Evolutionary conservation across 305 asterid species (phyloP), one percentile per base, ranked within the genome.

Genomic region (Rubia balearica): DNA sequence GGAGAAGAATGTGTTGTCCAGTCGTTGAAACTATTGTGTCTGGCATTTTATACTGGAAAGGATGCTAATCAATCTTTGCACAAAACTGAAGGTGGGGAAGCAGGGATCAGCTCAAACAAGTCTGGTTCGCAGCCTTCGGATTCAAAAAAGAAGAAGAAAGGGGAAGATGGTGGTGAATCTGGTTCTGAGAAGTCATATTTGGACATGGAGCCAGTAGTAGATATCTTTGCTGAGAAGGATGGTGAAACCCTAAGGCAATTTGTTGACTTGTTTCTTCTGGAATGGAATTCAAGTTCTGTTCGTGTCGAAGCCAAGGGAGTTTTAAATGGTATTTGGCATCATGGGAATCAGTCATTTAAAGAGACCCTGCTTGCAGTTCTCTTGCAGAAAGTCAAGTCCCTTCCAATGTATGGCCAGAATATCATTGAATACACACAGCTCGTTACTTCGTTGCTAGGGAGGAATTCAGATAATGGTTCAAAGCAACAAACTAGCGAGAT

Each of bases 341-440:
- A 95, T 65, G 98, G 96, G 40, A 90, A 89, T 80, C 91, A 79
- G 77, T 74, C 78, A 68, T 89, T 88, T 78, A 95, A 85, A 86
- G 99, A 95, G 81, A 83, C 84, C 45, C 67, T 92, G 88, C 81
- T 95, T n/a, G 81, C 80, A 42, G 82, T 80, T 72, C 97, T 95
- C 76, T 71, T 95, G 85, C 92, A 92, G 85, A 95, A 95, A 81
- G 85, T 92, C 77, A 86, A 85, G 65, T 83, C 72, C 73, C 84
- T 95, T 79, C 99, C 99, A 33, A 82, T 90, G 87, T 95, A 90
- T 83, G 98, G 99, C 74, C 99, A 90, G 83, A 95, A 90, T 80
- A 86, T 90, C 24, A 38, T 81, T 73, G 99, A 95, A 75, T 95
- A 87, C 73, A 92, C 97, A 43, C 98, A 95, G 67, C 96, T 95